Conservation (phyloP, 2,329 filamentous ascomycete species). For the Botryotinia convoluta region DNA sequence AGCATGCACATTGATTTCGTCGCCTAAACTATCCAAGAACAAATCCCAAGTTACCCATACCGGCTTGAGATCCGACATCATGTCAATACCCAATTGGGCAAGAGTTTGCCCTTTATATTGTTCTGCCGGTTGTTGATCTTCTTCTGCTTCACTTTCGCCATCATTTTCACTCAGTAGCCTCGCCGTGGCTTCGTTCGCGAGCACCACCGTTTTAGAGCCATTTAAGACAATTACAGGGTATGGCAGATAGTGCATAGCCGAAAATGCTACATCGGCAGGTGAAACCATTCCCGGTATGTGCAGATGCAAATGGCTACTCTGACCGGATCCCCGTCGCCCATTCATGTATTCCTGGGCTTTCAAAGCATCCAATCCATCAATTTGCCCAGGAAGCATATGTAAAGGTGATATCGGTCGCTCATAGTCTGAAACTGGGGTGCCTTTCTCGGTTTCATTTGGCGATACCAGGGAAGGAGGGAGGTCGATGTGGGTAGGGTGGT, state of each 20-base stretch:
- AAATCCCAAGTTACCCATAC: slow-evolving; percentile 59
- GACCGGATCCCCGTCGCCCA: slow-evolving; percentile 20
- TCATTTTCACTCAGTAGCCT: slow-evolving; percentile 61
- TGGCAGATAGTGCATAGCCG: slow-evolving; percentile 71
- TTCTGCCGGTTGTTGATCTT: slow-evolving; percentile 49
- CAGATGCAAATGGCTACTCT: slow-evolving; percentile 26
- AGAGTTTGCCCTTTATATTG: slow-evolving; percentile 63
- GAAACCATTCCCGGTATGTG: slow-evolving; percentile 47
- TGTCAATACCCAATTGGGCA: slow-evolving; percentile 68
- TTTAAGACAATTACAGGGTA: slow-evolving; percentile 69
- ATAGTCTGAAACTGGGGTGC: slow-evolving; percentile 8
- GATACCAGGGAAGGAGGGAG: neutral
- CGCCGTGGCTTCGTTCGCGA: slow-evolving; percentile 76
- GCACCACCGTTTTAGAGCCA: slow-evolving; percentile 63
- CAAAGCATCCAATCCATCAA: slow-evolving; percentile 35
- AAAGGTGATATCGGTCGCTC: slow-evolving; percentile 30
- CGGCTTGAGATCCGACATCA: slow-evolving; percentile 64
- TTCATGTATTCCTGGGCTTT: slow-evolving; percentile 27
- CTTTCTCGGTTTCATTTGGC: slow-evolving; percentile 10
- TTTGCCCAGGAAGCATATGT: slow-evolving; percentile 32
- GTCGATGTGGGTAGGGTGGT: slow-evolving; percentile 16
- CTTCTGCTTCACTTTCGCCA: slow-evolving; percentile 39
- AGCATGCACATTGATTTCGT: slow-evolving; percentile 26
- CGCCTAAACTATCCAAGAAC: slow-evolving; percentile 54
- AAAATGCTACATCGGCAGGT: slow-evolving; percentile 58